Base-by-base conservation (phyloP, 2,329 filamentous ascomycete genomes). In the Fusarium transvaalense region DNA sequence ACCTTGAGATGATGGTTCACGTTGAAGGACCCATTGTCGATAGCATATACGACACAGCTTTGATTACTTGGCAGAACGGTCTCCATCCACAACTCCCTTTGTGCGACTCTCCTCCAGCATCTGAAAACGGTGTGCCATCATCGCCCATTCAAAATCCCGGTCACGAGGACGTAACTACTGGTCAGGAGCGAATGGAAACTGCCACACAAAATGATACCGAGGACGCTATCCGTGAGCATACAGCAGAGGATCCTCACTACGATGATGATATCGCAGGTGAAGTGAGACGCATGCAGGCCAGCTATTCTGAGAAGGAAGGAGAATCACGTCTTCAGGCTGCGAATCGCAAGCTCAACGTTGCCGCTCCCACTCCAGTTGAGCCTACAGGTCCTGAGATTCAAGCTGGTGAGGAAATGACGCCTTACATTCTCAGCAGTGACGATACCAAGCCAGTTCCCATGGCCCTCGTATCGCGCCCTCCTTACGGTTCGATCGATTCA, bases 1-100 rank as follows among this genome's bases (percentile, higher is more conserved):
- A 95, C 68, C 63, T 94, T 56, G 92, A 95, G 77, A 94, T 95
- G 92, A 89, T 93, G 86, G 83, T 87, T 4, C 91, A 92, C 56
- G 76, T 93, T 0, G 91, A 94, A 78, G 92, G 92, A 0, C 87
- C 91, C 0, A 91, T 94, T 59, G 91, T 94, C 0, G 90, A 94
- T 71, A 88, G 88, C 2, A 78, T 94, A 25, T 94, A 93, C 74
- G 92, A 95, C 66, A 89, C 89, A 66, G 90, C 90, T 1, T 76
- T 94, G 38, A 83, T 94, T 10, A 91, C 89, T 0, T 95, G 92
- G 92, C 83, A 90, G 66, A 89, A 88, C 62, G 78, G 80, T 1
- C 74, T 93, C 1, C 54, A 59, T 9, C 71, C 71, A 4, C 34
- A 54, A 6, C 66, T 66, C 1, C 66, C 74, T 0, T 59, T 52